phyloP scores from a whole-genome alignment of 352 stramenopile species.

The Pythium scleroteichum region DNA sequence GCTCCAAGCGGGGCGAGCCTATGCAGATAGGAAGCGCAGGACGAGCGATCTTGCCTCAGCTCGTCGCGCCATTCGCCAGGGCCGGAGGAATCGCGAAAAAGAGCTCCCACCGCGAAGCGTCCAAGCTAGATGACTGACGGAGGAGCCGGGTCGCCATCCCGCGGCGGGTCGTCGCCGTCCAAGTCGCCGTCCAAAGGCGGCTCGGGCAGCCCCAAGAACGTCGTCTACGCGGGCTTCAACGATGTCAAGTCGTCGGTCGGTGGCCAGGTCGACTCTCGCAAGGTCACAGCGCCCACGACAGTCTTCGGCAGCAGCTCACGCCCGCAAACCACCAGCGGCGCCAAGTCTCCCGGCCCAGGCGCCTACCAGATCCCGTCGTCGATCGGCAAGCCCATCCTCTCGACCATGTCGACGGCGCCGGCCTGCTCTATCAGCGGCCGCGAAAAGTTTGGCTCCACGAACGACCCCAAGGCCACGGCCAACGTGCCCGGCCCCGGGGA shows the following conservation, averaged over 20 bases:
- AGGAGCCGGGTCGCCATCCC: constrained; percentile 33
- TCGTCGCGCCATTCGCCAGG: background rate
- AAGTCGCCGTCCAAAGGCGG: constrained; percentile 43
- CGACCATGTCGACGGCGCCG: constrained; percentile 56
- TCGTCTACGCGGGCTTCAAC: constrained; percentile 42
- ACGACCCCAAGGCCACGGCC: constrained; percentile 42
- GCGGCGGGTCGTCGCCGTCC: constrained; percentile 33
- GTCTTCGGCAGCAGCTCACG: constrained; percentile 70
- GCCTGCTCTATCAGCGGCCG: constrained; percentile 70
- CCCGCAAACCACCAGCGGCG: constrained; percentile 43
- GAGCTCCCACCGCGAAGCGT: constrained; percentile 1
- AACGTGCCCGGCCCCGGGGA: constrained; percentile 65
- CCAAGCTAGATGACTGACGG: constrained; percentile 20
- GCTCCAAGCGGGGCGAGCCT: no score
- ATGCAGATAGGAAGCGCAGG: no score
- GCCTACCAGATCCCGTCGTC: constrained; percentile 71
- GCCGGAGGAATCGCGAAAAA: constrained; percentile 16
- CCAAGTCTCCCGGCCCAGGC: constrained; percentile 64
- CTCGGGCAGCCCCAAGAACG: constrained; percentile 31
- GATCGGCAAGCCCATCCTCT: constrained; percentile 70
- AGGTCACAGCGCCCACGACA: constrained; percentile 58
- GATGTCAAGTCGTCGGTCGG: constrained; percentile 74
- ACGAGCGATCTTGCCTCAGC: no score
- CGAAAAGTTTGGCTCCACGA: constrained; percentile 78
- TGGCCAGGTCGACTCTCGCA: constrained; percentile 74